Evolutionary conservation across 495 filamentous ascomycete species (phyloP), one percentile per base, ranked within the genome.

Genomic region (Evansstolkia leycettana): DNA sequence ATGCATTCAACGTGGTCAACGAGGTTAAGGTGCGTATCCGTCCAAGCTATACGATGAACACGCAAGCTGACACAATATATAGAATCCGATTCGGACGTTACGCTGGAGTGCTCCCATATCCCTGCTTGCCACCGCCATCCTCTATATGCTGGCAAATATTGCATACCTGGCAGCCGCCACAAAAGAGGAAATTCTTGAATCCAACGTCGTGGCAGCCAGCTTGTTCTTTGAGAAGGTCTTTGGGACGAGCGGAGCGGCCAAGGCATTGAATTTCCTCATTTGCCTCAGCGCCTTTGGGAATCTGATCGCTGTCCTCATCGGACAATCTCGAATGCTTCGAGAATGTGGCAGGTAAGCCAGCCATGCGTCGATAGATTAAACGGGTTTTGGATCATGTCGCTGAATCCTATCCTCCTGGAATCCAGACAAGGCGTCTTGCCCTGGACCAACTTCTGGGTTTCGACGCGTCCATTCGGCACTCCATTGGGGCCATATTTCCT

Each of bases 341-440:
- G 76, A 82, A 42, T 73, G 69, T 46, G 76, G 76, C 28, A 48
- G 56, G 56, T 60, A 41, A 13, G 43, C 26, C 8, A 28, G 23
- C n/a, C n/a, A n/a, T n/a, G n/a, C n/a, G n/a, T n/a, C n/a, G n/a
- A n/a, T n/a, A n/a, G n/a, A n/a, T n/a, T n/a, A n/a, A n/a, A n/a
- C n/a, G n/a, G n/a, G n/a, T n/a, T n/a, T n/a, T n/a, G n/a, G n/a
- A n/a, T n/a, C n/a, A n/a, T n/a, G n/a, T n/a, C n/a, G n/a, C n/a
- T n/a, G n/a, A n/a, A n/a, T n/a, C n/a, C n/a, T n/a, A n/a, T n/a
- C n/a, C n/a, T n/a, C n/a, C n/a, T n/a, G n/a, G n/a, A n/a, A n/a
- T n/a, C n/a, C 29, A 75, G 75, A 36, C 76, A 82, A 65, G 78
- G 78, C 17, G 69, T 78, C 2, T 66, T 80, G 4, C 78, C 78